Base-by-base conservation (phyloP, 768 basidiomycete species). In the Phylloporus sp. region DNA sequence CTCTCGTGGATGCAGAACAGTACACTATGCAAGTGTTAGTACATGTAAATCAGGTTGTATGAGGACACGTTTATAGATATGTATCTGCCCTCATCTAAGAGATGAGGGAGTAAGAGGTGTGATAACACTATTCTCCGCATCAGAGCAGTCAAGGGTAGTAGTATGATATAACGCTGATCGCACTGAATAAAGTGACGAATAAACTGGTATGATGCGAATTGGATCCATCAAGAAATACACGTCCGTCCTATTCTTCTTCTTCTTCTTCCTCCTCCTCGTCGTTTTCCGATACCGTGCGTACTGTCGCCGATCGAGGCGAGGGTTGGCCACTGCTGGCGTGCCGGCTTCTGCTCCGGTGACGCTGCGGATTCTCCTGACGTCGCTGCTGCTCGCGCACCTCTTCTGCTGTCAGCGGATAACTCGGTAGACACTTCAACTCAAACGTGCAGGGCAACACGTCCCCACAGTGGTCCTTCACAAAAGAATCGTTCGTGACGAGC, bases 401-500 rank as follows among this genome's bases (percentile, higher is more conserved):
- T 45, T 76, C 68, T 53, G 72, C 70, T 34, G 75, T 78, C 67
- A 80, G 65, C 24, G 75, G 70, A 57, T 78, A 78, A 31, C 71
- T 68, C 38, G 62, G 66, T 29, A 73, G 47, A 61, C 83, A 86
- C 57, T 74, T 72, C 50, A 89, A 58, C 57, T 81, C 78, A 57
- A 85, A 81, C 47, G 78, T 78, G 67, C 82, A 81, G 32, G 86
- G 82, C 20, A 82, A 59, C 16, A 68, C 62, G 47, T 72, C 80
- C 45, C 76, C 77, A 52, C 76, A 76, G 3, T 77, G 56, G 13
- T 72, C 72, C 59, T 63, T 67, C 42, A 82, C 73, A 26, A 73
- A 59, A 10, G 62, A 47, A 10, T 80, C 76, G 59, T 81, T 77
- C 16, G 61, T 22, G 49, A 67, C 58, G 24, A 90, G 65, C 9